Conservation (phyloP, 371 early-diverging fungal genomes). For the Mortierella sp. region DNA sequence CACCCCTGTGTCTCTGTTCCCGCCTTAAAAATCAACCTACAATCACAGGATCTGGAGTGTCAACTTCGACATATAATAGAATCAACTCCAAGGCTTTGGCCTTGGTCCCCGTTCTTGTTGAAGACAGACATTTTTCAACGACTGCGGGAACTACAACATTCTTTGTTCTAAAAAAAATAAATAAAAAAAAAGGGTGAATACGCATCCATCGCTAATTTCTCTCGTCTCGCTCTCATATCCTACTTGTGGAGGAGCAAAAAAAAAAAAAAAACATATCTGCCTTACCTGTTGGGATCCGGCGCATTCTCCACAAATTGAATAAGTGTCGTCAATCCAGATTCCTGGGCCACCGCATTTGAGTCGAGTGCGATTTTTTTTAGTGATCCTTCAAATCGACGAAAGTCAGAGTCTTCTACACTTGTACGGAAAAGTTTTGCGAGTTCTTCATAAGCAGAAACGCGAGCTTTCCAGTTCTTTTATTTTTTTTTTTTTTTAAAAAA, state of each 20-base stretch:
- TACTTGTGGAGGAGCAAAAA: background rate
- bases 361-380: conserved; percentile 88
- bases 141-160: conserved; percentile 82
- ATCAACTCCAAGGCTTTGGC: conserved; percentile 84
- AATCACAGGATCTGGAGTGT: conserved; percentile 85
- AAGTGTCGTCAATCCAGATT: conserved; percentile 84
- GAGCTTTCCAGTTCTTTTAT: conserved; percentile 93
- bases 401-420: conserved; percentile 75
- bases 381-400: conserved; percentile 74
- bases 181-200: conserved; percentile 1
- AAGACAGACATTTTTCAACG: conserved; percentile 91
- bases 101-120: conserved; percentile 86
- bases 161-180: conserved; percentile 66
- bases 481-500: conserved; percentile 22
- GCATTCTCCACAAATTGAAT: conserved; percentile 85
- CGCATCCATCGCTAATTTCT: background rate
- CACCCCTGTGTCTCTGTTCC: background rate
- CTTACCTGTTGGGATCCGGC: conserved; percentile 80
- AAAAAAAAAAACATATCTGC: background rate
- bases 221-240: background rate
- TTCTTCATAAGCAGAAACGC: conserved; percentile 89
- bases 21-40: conserved; percentile 57
- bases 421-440: conserved; percentile 76
- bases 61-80: conserved; percentile 89
- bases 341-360: conserved; percentile 93